Conservation (phyloP, 495 filamentous ascomycete species). For the Acidiella bohemica region DNA sequence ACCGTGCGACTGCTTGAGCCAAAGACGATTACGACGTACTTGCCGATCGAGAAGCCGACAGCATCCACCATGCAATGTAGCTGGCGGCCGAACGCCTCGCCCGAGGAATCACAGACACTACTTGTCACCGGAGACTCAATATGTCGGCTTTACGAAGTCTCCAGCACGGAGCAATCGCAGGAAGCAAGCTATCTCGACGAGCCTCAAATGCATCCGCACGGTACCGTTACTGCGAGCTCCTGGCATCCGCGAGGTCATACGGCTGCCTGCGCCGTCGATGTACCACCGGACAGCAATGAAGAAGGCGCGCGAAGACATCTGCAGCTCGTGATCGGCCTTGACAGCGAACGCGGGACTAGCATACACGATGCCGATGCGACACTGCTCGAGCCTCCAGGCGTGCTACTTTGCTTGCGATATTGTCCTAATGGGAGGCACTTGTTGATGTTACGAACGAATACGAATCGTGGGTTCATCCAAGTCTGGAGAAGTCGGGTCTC, state of each 20-base stretch:
- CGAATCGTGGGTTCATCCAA: slow-evolving; percentile 7
- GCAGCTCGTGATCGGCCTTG: slow-evolving; percentile 6
- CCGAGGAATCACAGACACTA: slow-evolving; percentile 4
- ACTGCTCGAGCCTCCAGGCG: slow-evolving; percentile 7
- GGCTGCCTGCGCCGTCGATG: slow-evolving; percentile 8
- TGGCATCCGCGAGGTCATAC: slow-evolving; percentile 16
- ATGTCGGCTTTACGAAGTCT: slow-evolving; percentile 14
- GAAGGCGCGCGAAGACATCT: neutral
- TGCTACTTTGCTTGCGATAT: slow-evolving; percentile 9
- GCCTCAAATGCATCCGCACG: slow-evolving; percentile 1
- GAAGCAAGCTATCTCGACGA: slow-evolving; percentile 4
- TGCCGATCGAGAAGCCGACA: slow-evolving; percentile 10
- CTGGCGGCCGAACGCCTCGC: slow-evolving; percentile 6
- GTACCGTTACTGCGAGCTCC: slow-evolving; percentile 4
- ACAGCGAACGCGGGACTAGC: neutral
- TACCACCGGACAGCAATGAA: neutral
- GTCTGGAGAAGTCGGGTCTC: slow-evolving; percentile 3
- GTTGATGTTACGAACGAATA: slow-evolving; percentile 7
- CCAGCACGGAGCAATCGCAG: neutral
- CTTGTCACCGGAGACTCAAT: slow-evolving; percentile 14
- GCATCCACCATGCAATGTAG: slow-evolving; percentile 7
- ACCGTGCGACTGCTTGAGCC: slow-evolving; percentile 9
- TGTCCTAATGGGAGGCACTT: slow-evolving; percentile 6
- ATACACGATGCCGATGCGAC: neutral
- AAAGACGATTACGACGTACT: slow-evolving; percentile 18